Evolutionary conservation across 306 rosid genomes (phyloP).

Genomic region (Castanopsis chinensis): DNA sequence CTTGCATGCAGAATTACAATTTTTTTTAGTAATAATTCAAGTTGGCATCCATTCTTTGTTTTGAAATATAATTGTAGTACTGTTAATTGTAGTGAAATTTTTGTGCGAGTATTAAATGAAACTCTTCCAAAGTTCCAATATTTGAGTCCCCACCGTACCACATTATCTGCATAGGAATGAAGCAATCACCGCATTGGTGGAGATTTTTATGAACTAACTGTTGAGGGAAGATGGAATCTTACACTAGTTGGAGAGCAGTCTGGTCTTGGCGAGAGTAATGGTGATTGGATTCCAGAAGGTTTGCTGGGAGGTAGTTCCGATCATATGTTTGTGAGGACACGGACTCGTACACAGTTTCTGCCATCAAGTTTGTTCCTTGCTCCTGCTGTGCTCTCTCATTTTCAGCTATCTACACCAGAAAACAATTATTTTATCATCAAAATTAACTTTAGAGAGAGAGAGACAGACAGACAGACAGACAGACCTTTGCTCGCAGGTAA

Average conservation of each 20-base stretch:
- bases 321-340: constrained; percentile 53
- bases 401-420: constrained; percentile 66
- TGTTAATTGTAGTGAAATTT: no score
- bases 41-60: no score
- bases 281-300: constrained; percentile 48
- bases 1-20: no score
- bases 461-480: constrained; percentile 4
- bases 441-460: not conserved
- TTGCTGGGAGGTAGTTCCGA: constrained; percentile 54
- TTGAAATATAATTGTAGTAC: no score
- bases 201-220: no score
- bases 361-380: constrained; percentile 53
- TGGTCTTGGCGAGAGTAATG: constrained; percentile 63
- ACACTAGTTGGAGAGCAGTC: constrained; percentile 82
- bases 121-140: not conserved
- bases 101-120: no score
- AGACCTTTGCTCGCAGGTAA: constrained; percentile 80
- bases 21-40: no score
- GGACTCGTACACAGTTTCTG: constrained; percentile 44
- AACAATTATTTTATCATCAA: not conserved
- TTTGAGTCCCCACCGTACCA: not conserved
- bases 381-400: constrained; percentile 62
- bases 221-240: constrained; percentile 20
- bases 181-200: not conserved
- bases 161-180: not conserved